Conservation (phyloP, 2,329 filamentous ascomycete species). For the Verticillium nonalfalfae region DNA sequence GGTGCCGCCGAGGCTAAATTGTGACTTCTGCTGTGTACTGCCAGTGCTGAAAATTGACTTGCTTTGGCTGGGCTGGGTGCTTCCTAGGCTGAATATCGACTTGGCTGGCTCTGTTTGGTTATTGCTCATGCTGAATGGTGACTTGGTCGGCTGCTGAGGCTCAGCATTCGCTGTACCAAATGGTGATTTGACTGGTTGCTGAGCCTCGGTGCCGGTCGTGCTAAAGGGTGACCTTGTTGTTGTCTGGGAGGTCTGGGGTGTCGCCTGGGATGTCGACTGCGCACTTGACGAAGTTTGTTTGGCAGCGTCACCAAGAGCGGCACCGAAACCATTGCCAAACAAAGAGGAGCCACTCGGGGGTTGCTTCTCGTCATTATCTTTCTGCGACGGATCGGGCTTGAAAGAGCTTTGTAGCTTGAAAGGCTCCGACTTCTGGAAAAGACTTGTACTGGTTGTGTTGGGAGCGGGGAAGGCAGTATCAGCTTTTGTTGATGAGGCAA, state of each 20-base stretch:
- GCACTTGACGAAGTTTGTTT: conserved; percentile 33
- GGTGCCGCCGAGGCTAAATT: neutral
- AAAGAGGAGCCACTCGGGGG: conserved; percentile 39
- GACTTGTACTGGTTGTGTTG: conserved; percentile 35
- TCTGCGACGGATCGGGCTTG: conserved; percentile 54
- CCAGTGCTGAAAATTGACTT: conserved; percentile 1
- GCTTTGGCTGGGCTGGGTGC: neutral
- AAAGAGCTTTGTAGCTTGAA: conserved; percentile 67
- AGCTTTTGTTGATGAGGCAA: conserved; percentile 20
- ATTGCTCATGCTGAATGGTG: neutral
- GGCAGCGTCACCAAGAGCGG: conserved; percentile 44
- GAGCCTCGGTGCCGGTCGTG: neutral
- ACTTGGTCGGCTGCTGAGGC: neutral
- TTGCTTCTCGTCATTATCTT: conserved; percentile 50
- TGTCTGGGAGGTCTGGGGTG: conserved; percentile 18
- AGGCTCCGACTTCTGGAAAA: conserved; percentile 18
- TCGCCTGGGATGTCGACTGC: conserved; percentile 22
- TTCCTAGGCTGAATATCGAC: neutral
- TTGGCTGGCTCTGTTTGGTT: neutral
- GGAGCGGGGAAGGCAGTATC: conserved; percentile 32
- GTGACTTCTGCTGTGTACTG: neutral
- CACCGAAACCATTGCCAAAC: conserved; percentile 57
- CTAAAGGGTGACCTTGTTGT: conserved; percentile 17
- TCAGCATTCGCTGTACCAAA: neutral
- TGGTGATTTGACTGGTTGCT: neutral